phyloP scores from a whole-genome alignment of 352 stramenopile species.

The Thalassiosira pacifica region DNA sequence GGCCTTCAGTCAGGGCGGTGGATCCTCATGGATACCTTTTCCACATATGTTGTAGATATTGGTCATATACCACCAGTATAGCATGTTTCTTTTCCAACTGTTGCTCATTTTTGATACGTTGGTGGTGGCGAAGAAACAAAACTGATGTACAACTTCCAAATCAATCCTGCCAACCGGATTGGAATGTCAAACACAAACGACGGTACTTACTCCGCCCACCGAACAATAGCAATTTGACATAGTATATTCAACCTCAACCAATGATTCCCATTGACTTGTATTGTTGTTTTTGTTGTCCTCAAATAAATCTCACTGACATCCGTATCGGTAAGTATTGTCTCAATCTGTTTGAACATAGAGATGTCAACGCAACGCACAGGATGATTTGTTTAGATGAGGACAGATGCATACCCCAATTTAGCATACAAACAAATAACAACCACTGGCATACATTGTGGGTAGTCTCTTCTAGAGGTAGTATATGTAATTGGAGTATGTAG shows the following conservation, averaged over 20 bases:
- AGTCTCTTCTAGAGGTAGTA: too few species aligned
- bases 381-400: too few species aligned
- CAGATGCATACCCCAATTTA: too few species aligned
- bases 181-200: slow-evolving; percentile 8
- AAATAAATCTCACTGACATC: too few species aligned
- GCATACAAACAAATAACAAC: too few species aligned
- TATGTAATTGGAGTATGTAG: too few species aligned
- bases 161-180: slow-evolving; percentile 1
- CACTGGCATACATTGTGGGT: too few species aligned
- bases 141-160: slow-evolving; percentile 1
- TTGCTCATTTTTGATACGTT: slow-evolving; percentile 12
- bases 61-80: slow-evolving; percentile 31
- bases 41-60: slow-evolving; percentile 22
- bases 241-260: neutral
- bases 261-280: too few species aligned
- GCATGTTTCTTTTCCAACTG: slow-evolving; percentile 14
- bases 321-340: too few species aligned
- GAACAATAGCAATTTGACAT: neutral
- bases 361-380: too few species aligned
- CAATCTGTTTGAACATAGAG: too few species aligned
- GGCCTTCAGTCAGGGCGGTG: neutral
- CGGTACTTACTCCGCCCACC: neutral
- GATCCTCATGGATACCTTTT: neutral
- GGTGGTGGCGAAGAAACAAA: slow-evolving; percentile 16
- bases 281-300: too few species aligned